Percentiles rank a stretch among this genome's conserved stretches.
Conservation (phyloP, 2,329 filamentous ascomycete species). For the Lasiodiplodia theobromae region DNA sequence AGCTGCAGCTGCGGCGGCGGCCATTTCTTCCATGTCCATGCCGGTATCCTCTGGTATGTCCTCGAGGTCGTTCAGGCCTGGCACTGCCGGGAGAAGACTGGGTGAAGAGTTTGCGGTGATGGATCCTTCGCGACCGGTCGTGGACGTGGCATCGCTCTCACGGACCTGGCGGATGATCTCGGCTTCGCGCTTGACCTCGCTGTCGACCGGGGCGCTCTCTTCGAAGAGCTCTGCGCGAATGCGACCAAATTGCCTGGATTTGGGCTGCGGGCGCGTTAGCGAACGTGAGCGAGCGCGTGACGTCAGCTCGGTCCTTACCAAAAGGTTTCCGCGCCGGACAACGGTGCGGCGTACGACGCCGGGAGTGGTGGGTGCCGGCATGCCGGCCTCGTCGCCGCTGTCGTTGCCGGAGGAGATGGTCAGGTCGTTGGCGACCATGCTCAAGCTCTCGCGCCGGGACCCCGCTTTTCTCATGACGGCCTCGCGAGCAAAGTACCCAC, state of each 20-base stretch:
- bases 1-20: slow-evolving; percentile 42
- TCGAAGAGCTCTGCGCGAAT: slow-evolving; percentile 90
- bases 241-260: slow-evolving; percentile 93
- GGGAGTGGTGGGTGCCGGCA: slow-evolving; percentile 60
- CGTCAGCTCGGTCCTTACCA: slow-evolving; percentile 64
- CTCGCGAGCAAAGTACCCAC: slow-evolving; percentile 63
- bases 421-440: slow-evolving; percentile 86
- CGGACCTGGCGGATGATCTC: slow-evolving; percentile 95
- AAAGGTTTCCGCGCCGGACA: slow-evolving; percentile 83
- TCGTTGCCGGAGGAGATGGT: slow-evolving; percentile 82
- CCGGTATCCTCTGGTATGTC: slow-evolving; percentile 74
- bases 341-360: slow-evolving; percentile 84
- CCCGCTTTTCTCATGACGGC: slow-evolving; percentile 55
- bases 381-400: slow-evolving; percentile 71
- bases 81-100: slow-evolving; percentile 63
- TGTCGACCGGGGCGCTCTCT: slow-evolving; percentile 85
- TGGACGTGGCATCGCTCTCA: slow-evolving; percentile 63
- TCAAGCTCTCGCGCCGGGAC: slow-evolving; percentile 84
- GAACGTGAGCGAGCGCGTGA: background rate
- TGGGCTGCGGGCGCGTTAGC: slow-evolving; percentile 67
- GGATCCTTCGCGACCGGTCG: slow-evolving; percentile 36
- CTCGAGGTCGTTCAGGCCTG: slow-evolving; percentile 67
- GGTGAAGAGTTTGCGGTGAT: slow-evolving; percentile 74
- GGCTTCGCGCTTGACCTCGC: slow-evolving; percentile 87
- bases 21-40: slow-evolving; percentile 50